Evolutionary conservation across 179 eudicot genomes (phyloP).

Genomic region (Beta corolliflora): DNA sequence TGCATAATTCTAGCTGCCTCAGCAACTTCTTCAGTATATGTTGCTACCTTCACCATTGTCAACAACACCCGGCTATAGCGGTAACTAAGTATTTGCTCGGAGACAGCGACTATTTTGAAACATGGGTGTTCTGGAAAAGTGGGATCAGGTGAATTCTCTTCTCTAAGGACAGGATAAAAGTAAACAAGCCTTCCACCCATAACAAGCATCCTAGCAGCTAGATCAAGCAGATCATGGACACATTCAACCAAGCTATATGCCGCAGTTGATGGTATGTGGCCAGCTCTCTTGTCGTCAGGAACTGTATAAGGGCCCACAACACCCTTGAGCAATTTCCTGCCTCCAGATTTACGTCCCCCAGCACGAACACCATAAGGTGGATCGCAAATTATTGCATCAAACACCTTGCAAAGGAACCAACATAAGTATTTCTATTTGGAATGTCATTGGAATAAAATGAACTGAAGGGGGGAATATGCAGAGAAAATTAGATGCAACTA

Average conservation of each 20-base stretch:
- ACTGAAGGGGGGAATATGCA: not conserved
- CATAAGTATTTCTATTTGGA: not conserved
- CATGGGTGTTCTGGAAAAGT: constrained; percentile 93
- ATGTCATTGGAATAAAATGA: not conserved
- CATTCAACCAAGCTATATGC: constrained; percentile 93
- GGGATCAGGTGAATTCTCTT: constrained; percentile 58
- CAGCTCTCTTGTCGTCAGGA: constrained; percentile 90
- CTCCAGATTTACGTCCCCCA: constrained; percentile 99
- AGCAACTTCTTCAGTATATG: constrained; percentile 68
- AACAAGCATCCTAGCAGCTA: constrained; percentile 85
- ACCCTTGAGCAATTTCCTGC: constrained; percentile 92
- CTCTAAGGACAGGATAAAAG: constrained; percentile 89
- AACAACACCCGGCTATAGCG: constrained; percentile 85
- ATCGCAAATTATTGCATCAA: constrained; percentile 96
- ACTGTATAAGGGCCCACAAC: constrained; percentile 77
- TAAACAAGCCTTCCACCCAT: constrained; percentile 93
- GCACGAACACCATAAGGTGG: constrained; percentile 99
- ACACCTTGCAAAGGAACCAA: constrained; percentile 42
- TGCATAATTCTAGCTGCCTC: constrained; percentile 69
- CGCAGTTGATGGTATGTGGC: constrained; percentile 96
- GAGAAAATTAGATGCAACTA: not conserved
- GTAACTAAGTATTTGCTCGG: constrained; percentile 88
- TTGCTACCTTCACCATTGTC: constrained; percentile 86
- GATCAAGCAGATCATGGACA: constrained; percentile 89
- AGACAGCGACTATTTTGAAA: constrained; percentile 67